phyloP scores from a whole-genome alignment of 208 protist species.

The Trypanosoma lewisi region DNA sequence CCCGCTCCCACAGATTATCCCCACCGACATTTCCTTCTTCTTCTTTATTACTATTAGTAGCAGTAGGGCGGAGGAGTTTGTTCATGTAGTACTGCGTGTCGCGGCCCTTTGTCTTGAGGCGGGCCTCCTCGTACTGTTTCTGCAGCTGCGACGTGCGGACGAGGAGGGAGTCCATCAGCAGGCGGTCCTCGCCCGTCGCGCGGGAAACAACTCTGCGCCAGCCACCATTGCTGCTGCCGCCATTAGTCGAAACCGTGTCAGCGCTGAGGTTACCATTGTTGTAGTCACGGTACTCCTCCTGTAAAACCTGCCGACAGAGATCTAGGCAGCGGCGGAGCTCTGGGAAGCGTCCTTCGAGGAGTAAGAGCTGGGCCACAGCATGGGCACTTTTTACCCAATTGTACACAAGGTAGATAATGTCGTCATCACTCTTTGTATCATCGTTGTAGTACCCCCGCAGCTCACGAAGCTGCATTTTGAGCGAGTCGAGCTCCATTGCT shows the following conservation, averaged over 20 bases:
- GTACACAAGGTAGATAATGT: slow-evolving; percentile 68
- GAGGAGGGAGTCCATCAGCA: slow-evolving; percentile 47
- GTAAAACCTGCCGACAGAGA: slow-evolving; percentile 41
- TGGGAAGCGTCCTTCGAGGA: slow-evolving; percentile 61
- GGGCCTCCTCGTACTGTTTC: slow-evolving; percentile 40
- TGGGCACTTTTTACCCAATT: slow-evolving; percentile 59
- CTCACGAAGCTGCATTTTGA: slow-evolving; percentile 40
- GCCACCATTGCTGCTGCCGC: neutral
- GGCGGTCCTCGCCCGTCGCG: slow-evolving; percentile 32
- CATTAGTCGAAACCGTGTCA: too few species aligned
- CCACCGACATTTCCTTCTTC: neutral
- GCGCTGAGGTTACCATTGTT: neutral
- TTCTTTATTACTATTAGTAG: too few species aligned
- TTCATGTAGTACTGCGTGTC: slow-evolving; percentile 61
- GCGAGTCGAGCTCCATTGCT: slow-evolving; percentile 53
- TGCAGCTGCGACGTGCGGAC: slow-evolving; percentile 61
- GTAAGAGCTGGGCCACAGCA: slow-evolving; percentile 41
- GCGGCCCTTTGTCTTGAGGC: slow-evolving; percentile 22
- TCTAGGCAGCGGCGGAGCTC: slow-evolving; percentile 75
- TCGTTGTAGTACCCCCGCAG: slow-evolving; percentile 51
- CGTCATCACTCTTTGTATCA: slow-evolving; percentile 62
- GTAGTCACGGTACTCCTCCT: slow-evolving; percentile 13
- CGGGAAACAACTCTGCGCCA: slow-evolving; percentile 7
- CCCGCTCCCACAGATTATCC: neutral
- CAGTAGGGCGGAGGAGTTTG: slow-evolving; percentile 26